Conservation (phyloP, 345 rosid species). For the Euphorbia pulcherrima region DNA sequence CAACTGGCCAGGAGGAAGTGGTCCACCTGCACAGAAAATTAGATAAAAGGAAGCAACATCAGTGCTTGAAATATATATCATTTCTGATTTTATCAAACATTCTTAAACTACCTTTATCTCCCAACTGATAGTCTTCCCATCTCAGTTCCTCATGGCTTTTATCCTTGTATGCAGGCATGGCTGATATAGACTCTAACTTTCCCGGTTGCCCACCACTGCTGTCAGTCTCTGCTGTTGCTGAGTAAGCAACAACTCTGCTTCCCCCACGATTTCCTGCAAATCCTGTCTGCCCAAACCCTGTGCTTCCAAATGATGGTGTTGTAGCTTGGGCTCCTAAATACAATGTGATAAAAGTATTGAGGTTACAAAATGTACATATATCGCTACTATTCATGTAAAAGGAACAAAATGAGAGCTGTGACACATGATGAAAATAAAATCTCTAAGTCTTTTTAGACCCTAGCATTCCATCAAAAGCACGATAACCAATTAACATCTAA, state of each 20-base stretch:
- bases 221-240: slow-evolving; percentile 64
- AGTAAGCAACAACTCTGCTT: slow-evolving; percentile 66
- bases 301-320: slow-evolving; percentile 61
- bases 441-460: not conserved
- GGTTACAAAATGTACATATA: not conserved
- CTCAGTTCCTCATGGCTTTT: slow-evolving; percentile 88
- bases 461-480: not conserved
- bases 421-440: not conserved
- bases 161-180: slow-evolving; percentile 67
- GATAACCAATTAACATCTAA: not conserved
- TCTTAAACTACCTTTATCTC: slow-evolving; percentile 75
- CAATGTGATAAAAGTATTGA: not conserved
- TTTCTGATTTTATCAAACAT: not conserved
- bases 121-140: slow-evolving; percentile 93
- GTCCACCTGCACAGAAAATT: slow-evolving; percentile 61
- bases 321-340: slow-evolving; percentile 59
- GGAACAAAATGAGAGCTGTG: not conserved
- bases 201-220: slow-evolving; percentile 51
- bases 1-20: slow-evolving; percentile 53
- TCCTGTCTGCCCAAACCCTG: slow-evolving; percentile 61
- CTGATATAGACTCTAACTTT: slow-evolving; percentile 80
- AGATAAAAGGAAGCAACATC: not conserved
- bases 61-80: slow-evolving; percentile 5
- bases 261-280: slow-evolving; percentile 79
- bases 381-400: not conserved